These are phyloP conservation scores for Cercospora zeae-maydis DNA, from an alignment of 2,329 filamentous ascomycete genomes.

Conservation along the genomic window DNA sequence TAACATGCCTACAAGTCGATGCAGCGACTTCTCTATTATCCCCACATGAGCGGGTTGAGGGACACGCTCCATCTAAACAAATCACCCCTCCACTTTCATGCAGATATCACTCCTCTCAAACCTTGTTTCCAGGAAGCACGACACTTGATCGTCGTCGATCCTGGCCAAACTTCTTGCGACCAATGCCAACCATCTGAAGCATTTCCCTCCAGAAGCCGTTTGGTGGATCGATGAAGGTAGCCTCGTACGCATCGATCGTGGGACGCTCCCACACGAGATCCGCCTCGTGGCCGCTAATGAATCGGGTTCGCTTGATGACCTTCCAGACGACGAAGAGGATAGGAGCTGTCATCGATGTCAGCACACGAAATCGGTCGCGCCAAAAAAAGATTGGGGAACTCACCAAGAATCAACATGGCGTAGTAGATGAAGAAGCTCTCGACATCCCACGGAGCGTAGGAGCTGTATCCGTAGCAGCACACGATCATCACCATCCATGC, in stretches of 20 bases:
- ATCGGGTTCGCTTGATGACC: conserved; percentile 57
- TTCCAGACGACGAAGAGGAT: conserved; percentile 61
- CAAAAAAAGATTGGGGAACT: conserved; percentile 1
- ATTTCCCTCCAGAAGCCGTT: conserved; percentile 57
- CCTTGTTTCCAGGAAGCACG: background rate
- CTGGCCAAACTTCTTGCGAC: conserved; percentile 18
- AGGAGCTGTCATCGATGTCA: conserved; percentile 44
- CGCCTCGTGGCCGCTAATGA: conserved; percentile 52
- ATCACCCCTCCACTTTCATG: too few species aligned
- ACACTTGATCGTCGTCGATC: conserved; percentile 15
- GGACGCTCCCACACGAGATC: conserved; percentile 63
- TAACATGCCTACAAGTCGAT: too few species aligned
- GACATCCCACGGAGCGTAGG: conserved; percentile 44
- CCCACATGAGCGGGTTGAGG: too few species aligned
- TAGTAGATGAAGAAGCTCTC: conserved; percentile 50
- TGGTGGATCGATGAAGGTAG: conserved; percentile 47
- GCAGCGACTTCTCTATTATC: too few species aligned
- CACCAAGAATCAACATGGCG: conserved; percentile 52
- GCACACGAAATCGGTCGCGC: background rate
- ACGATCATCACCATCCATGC: conserved; percentile 36
- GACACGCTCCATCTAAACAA: too few species aligned
- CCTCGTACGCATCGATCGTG: conserved; percentile 57
- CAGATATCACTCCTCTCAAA: background rate
- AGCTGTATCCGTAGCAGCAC: conserved; percentile 54
- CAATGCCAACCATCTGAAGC: conserved; percentile 43